Evolutionary conservation across 2,329 filamentous ascomycete species (phyloP), one percentile per base, ranked within the genome.

Genomic region (Pseudocercospora fijiensis): DNA sequence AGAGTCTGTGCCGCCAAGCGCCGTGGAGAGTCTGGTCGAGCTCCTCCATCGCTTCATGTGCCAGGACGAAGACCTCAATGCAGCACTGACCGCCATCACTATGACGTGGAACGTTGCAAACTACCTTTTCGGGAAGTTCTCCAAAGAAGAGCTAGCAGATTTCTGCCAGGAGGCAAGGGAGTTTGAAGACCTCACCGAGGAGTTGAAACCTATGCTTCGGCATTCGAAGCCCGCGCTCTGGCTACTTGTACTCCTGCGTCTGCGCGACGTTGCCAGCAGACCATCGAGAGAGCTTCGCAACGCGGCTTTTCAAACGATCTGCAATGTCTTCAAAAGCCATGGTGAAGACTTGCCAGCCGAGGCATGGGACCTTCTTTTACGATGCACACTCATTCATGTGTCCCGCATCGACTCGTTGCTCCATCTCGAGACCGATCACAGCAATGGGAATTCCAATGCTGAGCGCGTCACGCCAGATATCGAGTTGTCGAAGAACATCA

Each of bases 51-150:
- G 90, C 68, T 99, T 98, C 77, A 92, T 91, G 70, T 89, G 88
- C 0, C 95, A 99, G 76, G 85, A 89, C 67, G 91, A 96, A 69
- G 95, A 99, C 73, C 83, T 99, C 41, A 99, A 99, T 70, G 96
- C 98, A 72, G 94, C 94, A 0, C 82, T 99, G 26, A 98, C 95
- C 86, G 95, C 93, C 0, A 91, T 96, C 8, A 96, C 94, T 0
- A 95, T 96, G 74, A 96, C 96, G 76, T 97, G 93, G 92, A 93
- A 94, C 60, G 85, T 97, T 7, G 96, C 94, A 0, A 93, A 97
- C 76, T 95, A 93, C 67, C 82, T 98, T 20, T 83, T 86, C 61
- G 77, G 78, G 7, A 79, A 81, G 41, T 80, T 80, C 56, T 78
- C 81, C 22, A 71, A 74, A 4, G 72, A 76, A 2, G 71, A 71